Percentiles rank a stretch among this genome's conserved stretches.
These are phyloP conservation scores for Blastobotrys capitulatus DNA, from an alignment of 1,139 yeast species.

Conservation along the genomic window DNA sequence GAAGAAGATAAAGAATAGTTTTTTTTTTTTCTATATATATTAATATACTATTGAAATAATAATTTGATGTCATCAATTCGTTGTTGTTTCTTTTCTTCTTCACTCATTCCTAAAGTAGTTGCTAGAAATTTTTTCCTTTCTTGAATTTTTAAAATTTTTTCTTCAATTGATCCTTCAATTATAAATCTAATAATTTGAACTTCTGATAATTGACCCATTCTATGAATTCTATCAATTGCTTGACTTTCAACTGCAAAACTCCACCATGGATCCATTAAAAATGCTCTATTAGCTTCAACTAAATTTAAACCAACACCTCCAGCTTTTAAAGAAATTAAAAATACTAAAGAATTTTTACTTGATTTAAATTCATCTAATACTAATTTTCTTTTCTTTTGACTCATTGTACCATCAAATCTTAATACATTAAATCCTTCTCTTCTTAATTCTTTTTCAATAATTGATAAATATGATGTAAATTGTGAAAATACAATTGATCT, in stretches of 20 bases:
- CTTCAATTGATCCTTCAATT: conserved; percentile 81
- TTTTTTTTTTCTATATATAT: neutral
- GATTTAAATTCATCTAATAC: conserved; percentile 53
- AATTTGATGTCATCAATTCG: conserved; percentile 78
- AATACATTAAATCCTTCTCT: conserved; percentile 43
- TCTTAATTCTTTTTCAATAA: conserved; percentile 58
- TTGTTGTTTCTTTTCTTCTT: conserved; percentile 64
- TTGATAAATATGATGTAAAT: conserved; percentile 76
- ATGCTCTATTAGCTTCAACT: conserved; percentile 81
- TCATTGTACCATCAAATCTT: conserved; percentile 79
- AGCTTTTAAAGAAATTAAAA: conserved; percentile 77
- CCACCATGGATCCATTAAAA: conserved; percentile 99
- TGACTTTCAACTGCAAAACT: conserved; percentile 91
- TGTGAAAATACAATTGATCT: conserved; percentile 79
- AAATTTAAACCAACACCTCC: conserved; percentile 95
- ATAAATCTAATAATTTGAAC: conserved; percentile 80
- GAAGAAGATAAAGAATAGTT: neutral
- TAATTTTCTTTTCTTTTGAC: conserved; percentile 57
- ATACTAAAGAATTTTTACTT: conserved; percentile 43
- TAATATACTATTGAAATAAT: conserved; percentile 47
- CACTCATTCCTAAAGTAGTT: conserved; percentile 76
- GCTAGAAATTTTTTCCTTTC: conserved; percentile 82
- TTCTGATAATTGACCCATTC: conserved; percentile 75
- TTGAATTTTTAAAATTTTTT: conserved; percentile 81
- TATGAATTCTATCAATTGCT: conserved; percentile 89